Conservation (phyloP, 345 rosid species). For the Populus deltoides region DNA sequence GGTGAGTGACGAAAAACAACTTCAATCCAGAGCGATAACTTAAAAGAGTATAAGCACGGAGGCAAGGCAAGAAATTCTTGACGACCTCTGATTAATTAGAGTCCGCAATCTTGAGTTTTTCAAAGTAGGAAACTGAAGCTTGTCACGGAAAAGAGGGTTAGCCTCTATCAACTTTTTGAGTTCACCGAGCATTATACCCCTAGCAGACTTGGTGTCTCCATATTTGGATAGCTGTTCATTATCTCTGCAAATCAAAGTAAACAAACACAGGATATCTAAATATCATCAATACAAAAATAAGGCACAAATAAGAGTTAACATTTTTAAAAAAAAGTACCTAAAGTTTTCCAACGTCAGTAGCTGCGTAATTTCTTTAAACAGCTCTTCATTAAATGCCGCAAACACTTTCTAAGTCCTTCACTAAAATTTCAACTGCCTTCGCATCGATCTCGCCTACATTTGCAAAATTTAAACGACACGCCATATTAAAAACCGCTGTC, state of each 20-base stretch:
- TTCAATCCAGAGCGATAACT: constrained; percentile 4
- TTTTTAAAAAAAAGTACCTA: constrained; percentile 43
- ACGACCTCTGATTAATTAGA: constrained; percentile 76
- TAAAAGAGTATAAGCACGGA: constrained; percentile 2
- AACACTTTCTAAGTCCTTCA: constrained; percentile 86
- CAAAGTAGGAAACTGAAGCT: constrained; percentile 79
- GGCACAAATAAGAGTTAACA: neutral
- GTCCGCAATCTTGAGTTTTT: constrained; percentile 79
- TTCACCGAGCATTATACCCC: constrained; percentile 78
- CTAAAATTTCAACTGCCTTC: constrained; percentile 75
- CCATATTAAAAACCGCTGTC: neutral
- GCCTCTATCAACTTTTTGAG: constrained; percentile 81
- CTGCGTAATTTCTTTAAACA: constrained; percentile 82
- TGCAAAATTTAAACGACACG: neutral
- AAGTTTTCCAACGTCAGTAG: constrained; percentile 77
- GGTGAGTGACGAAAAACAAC: constrained; percentile 8
- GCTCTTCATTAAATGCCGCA: constrained; percentile 74
- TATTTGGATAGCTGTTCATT: constrained; percentile 85
- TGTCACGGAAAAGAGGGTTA: constrained; percentile 82
- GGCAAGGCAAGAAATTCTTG: constrained; percentile 8
- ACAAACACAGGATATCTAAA: neutral
- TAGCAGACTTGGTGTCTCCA: constrained; percentile 82
- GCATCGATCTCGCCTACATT: constrained; percentile 71
- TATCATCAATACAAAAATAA: neutral
- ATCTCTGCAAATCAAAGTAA: constrained; percentile 47